Conservation (phyloP, 257 asterid genomes). For the Plantago elongata region DNA sequence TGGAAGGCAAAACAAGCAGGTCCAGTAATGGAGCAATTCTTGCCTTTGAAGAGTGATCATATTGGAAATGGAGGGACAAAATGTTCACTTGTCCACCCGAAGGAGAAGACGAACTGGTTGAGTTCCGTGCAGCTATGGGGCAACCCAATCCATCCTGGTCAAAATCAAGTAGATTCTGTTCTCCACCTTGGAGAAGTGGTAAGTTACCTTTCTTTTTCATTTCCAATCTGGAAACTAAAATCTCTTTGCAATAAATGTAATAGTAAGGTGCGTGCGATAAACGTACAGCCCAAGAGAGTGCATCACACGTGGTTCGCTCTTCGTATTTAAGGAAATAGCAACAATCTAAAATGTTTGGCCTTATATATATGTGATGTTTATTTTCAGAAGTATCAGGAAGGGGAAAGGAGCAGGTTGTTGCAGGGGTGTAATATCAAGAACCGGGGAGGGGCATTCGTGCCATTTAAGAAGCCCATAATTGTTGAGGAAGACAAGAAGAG, state of each 20-base stretch:
- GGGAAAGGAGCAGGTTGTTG: background rate
- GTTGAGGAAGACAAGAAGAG: slow-evolving; percentile 10
- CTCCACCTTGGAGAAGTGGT: slow-evolving; percentile 23
- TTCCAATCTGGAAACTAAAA: background rate
- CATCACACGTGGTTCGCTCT: no score
- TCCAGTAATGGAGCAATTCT: slow-evolving; percentile 29
- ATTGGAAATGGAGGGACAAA: slow-evolving; percentile 29
- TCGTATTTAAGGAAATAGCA: no score
- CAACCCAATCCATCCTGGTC: slow-evolving; percentile 36
- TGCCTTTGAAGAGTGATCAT: slow-evolving; percentile 11
- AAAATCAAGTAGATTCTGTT: slow-evolving; percentile 10
- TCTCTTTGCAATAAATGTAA: background rate
- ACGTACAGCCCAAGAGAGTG: no score
- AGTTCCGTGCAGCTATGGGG: slow-evolving; percentile 56
- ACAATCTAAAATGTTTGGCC: background rate
- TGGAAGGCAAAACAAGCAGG: slow-evolving; percentile 22
- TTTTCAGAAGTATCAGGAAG: slow-evolving; percentile 30
- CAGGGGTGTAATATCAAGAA: slow-evolving; percentile 20
- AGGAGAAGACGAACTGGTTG: slow-evolving; percentile 51
- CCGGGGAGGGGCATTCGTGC: slow-evolving; percentile 35
- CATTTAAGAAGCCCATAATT: slow-evolving; percentile 28
- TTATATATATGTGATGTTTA: background rate
- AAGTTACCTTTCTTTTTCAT: slow-evolving; percentile 5
- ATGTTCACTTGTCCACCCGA: slow-evolving; percentile 25
- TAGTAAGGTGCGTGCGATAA: background rate